These are phyloP conservation scores for Phaeosphaeria sp. DNA, from an alignment of 2,329 filamentous ascomycete species.

Conservation along the genomic window DNA sequence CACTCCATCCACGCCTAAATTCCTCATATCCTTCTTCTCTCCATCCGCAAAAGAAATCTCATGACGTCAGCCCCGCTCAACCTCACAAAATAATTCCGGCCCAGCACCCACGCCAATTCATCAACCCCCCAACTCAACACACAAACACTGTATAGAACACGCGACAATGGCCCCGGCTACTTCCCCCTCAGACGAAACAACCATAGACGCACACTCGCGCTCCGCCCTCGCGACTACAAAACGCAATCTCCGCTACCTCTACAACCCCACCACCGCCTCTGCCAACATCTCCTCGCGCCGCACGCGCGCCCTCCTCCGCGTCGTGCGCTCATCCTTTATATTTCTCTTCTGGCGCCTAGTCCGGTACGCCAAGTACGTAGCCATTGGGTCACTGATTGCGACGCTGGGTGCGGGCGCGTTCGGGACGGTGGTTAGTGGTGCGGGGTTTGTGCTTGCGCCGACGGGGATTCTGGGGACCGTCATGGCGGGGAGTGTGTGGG, in stretches of 20 bases:
- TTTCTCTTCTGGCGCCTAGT: slow-evolving; percentile 53
- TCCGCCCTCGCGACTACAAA: slow-evolving; percentile 36
- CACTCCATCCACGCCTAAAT: no score
- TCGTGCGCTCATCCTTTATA: slow-evolving; percentile 46
- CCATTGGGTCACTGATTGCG: slow-evolving; percentile 48
- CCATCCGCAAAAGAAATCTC: not conserved
- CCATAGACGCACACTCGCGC: slow-evolving; percentile 30
- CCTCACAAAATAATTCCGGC: not conserved
- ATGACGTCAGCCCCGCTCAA: not conserved
- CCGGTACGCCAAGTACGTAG: slow-evolving; percentile 53
- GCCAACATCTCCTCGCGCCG: slow-evolving; percentile 41
- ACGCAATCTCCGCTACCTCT: slow-evolving; percentile 46
- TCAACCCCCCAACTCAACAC: not conserved
- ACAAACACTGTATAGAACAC: not conserved
- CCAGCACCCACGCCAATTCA: not conserved
- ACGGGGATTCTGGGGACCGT: slow-evolving; percentile 49
- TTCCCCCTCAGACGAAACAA: slow-evolving; percentile 6
- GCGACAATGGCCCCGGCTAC: not conserved
- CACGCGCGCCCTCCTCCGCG: slow-evolving; percentile 49
- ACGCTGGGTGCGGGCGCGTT: slow-evolving; percentile 48
- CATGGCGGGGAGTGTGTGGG: slow-evolving; percentile 48
- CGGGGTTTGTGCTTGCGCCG: slow-evolving; percentile 51
- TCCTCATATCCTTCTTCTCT: no score
- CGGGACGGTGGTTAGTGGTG: slow-evolving; percentile 47
- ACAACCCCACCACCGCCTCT: slow-evolving; percentile 40